Conservation (phyloP, 73 alveolate genomes). For the Paramecium tetraurelia region DNA sequence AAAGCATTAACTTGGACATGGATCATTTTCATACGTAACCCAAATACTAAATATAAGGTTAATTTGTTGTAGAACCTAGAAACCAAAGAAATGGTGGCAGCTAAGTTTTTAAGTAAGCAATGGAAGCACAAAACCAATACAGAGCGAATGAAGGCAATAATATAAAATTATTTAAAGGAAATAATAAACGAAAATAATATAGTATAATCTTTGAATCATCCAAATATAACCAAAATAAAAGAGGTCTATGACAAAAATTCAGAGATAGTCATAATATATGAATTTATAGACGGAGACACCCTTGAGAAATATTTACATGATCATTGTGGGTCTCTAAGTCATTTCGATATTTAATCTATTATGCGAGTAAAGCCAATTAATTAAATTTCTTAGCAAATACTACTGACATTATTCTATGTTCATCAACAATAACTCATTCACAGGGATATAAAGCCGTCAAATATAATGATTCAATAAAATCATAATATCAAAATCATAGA, state of each 20-base stretch:
- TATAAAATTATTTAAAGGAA: background rate
- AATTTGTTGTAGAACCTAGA: background rate
- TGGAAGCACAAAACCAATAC: background rate
- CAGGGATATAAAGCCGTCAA: constrained; percentile 79
- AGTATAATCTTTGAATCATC: background rate
- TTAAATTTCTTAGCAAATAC: background rate
- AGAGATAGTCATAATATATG: background rate
- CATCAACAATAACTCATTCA: constrained; percentile 28
- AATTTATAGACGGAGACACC: background rate
- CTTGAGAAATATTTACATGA: background rate
- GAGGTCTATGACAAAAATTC: background rate
- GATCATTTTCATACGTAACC: background rate
- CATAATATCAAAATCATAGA: constrained; percentile 87
- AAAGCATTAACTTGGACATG: background rate
- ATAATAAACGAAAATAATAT: background rate
- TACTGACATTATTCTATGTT: constrained; percentile 30
- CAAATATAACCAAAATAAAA: background rate
- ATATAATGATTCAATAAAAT: constrained; percentile 76
- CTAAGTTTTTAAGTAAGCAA: background rate
- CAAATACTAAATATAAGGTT: background rate
- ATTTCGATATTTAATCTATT: background rate
- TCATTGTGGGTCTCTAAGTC: background rate
- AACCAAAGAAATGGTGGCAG: background rate
- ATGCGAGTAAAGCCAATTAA: background rate
- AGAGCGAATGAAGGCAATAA: background rate